A percentile compares a stretch with the other conserved stretches of the same genome.
phyloP scores from a whole-genome alignment of 805 yeast genomes.

The Wickerhamomyces bisporus region DNA sequence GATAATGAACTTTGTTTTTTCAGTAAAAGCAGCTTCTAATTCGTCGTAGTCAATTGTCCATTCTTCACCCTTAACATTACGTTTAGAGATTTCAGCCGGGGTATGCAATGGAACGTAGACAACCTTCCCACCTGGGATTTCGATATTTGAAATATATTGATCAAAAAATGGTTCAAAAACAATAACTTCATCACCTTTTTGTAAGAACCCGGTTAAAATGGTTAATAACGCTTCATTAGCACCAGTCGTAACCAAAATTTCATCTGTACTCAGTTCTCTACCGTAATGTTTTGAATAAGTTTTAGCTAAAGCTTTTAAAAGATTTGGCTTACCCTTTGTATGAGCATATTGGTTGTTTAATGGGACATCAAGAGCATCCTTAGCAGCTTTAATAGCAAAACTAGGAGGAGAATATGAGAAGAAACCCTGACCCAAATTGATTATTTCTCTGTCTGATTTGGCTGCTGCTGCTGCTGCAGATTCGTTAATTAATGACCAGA shows the following conservation, averaged over 20 bases:
- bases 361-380: constrained; percentile 66
- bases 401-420: constrained; percentile 94
- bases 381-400: constrained; percentile 84
- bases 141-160: constrained; percentile 91
- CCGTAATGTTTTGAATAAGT: constrained; percentile 68
- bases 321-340: constrained; percentile 77
- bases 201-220: constrained; percentile 76
- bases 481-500: constrained; percentile 93
- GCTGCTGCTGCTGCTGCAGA: constrained; percentile 81
- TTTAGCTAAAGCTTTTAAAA: constrained; percentile 63
- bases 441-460: constrained; percentile 67
- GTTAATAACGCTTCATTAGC: constrained; percentile 95
- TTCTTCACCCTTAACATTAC: constrained; percentile 72
- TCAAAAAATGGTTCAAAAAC: constrained; percentile 97
- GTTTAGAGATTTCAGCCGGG: constrained; percentile 61
- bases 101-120: constrained; percentile 83
- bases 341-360: constrained; percentile 89
- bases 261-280: constrained; percentile 48
- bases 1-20: constrained; percentile 79
- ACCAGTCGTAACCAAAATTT: constrained; percentile 86
- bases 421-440: constrained; percentile 94
- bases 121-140: constrained; percentile 88
- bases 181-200: constrained; percentile 90
- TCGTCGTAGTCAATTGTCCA: constrained; percentile 84
- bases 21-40: constrained; percentile 63